Evolutionary conservation across 257 asterid species (phyloP), one percentile per base, ranked within the genome.

Genomic region (Cinchona pubescens): DNA sequence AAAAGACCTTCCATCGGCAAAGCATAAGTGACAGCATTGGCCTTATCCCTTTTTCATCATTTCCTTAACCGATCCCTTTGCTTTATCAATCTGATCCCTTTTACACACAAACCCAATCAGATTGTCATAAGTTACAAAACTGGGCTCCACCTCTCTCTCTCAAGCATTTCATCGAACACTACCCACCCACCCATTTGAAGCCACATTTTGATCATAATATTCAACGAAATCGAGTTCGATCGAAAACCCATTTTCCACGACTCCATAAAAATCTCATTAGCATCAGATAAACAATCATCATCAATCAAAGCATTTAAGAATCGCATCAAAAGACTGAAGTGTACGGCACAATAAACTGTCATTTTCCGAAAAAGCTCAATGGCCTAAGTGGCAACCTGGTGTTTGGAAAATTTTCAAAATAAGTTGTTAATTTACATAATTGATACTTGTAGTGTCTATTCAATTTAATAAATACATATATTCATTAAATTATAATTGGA

Each of bases 81-180:
- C 97, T 76, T 79, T 85, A 58, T 87, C 90, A 14, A 87, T 74
- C 7, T 87, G 84, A 21, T 89, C 94, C 76, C 81, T 88, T 77
- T 81, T 89, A 45, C 99, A 89, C 79, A 89, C 81, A 82, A 85
- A 94, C 21, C 92, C 97, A 79, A 90, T 90, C 84, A 78, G 85
- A 30, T 87, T 79, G 85, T 94, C 90, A 80, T 92, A 94, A 35
- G 94, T 92, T 35, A 90, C 96, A 35, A 83, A 87, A 4, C 90
- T 87, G 1, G 99, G 98, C 82, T 86, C 90, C 14, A 87, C 72
- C 16, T 79, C 93, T 79, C 92, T 87, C 15, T 82, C 92, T n/a
- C n/a, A 76, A 89, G 92, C 98, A 94, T 94, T 94, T 94, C 90
- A 67, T 88, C 97, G 25, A 94, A 90, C 92, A 92, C 78, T 12